phyloP scores from a whole-genome alignment of 805 yeast genomes.

The Spathaspora girioi region DNA sequence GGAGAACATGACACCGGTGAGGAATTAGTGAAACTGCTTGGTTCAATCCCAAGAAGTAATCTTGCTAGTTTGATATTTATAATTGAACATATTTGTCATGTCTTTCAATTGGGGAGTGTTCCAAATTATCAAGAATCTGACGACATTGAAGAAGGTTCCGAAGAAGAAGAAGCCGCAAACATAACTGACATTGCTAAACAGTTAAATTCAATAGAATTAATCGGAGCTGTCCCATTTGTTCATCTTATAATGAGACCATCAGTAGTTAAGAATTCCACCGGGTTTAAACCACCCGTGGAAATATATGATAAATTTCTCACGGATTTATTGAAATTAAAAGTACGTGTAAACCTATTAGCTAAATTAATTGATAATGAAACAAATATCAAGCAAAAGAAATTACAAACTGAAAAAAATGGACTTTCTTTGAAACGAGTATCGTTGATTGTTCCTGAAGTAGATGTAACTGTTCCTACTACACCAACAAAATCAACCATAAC shows the following conservation, averaged over 20 bases:
- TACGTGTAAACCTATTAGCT: slow-evolving; percentile 18
- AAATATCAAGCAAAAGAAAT: slow-evolving; percentile 25
- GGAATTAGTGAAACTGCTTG: slow-evolving; percentile 18
- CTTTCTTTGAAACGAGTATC: slow-evolving; percentile 18
- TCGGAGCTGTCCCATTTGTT: slow-evolving; percentile 37
- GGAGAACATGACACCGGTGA: slow-evolving; percentile 3
- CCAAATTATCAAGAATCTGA: slow-evolving; percentile 26
- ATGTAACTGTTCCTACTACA: slow-evolving; percentile 1
- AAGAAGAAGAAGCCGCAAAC: slow-evolving; percentile 2
- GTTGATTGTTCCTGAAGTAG: slow-evolving; percentile 11
- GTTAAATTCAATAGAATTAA: slow-evolving; percentile 32
- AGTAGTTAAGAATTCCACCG: slow-evolving; percentile 28
- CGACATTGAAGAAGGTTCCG: slow-evolving; percentile 12
- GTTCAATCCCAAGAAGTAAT: slow-evolving; percentile 38
- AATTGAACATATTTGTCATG: slow-evolving; percentile 29
- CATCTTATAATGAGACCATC: slow-evolving; percentile 42
- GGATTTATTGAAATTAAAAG: slow-evolving; percentile 23
- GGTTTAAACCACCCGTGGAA: slow-evolving; percentile 37
- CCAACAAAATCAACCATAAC: background rate
- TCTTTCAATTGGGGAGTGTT: slow-evolving; percentile 19
- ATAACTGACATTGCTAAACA: slow-evolving; percentile 2
- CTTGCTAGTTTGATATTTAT: slow-evolving; percentile 32
- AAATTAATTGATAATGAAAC: slow-evolving; percentile 22
- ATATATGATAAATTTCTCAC: slow-evolving; percentile 21
- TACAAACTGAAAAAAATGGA: slow-evolving; percentile 16